These are phyloP conservation scores for Basipetospora chlamydospora DNA, from an alignment of 2,329 filamentous ascomycete species.

Conservation along the genomic window DNA sequence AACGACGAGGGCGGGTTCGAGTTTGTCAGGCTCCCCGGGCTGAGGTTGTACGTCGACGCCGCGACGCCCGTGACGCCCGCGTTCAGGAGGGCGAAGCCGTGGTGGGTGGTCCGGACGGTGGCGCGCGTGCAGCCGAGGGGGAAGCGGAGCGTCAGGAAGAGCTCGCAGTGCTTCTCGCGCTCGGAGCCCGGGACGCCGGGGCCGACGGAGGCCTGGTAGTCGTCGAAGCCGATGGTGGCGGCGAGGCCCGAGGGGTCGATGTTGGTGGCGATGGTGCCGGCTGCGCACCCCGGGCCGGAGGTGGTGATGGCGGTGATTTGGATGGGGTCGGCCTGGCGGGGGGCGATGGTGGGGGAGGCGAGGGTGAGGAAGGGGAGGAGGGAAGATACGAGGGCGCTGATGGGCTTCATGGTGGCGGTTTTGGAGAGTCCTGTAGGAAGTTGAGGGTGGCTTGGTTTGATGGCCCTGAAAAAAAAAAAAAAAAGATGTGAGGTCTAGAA, in stretches of 20 bases:
- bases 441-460: no score
- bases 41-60: neutral
- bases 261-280: neutral
- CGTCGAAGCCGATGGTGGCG: constrained; percentile 4
- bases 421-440: no score
- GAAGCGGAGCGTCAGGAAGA: constrained; percentile 3
- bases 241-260: neutral
- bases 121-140: constrained; percentile 4
- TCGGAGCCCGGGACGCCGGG: neutral
- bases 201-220: constrained; percentile 4
- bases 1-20: neutral
- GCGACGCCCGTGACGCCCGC: neutral
- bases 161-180: constrained; percentile 5
- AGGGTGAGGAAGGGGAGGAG: constrained; percentile 2
- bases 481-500: no score
- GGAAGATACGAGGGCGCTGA: constrained; percentile 1
- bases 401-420: constrained; percentile 1
- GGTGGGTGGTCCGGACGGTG: constrained; percentile 1
- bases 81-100: constrained; percentile 3
- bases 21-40: neutral
- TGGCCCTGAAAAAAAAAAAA: no score
- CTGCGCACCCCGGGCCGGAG: constrained; percentile 5
- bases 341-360: constrained; percentile 1
- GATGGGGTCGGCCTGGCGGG: constrained; percentile 3
- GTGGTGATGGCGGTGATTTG: constrained; percentile 2